Base-by-base conservation (phyloP, 768 basidiomycete species). In the Trametes cingulata region DNA sequence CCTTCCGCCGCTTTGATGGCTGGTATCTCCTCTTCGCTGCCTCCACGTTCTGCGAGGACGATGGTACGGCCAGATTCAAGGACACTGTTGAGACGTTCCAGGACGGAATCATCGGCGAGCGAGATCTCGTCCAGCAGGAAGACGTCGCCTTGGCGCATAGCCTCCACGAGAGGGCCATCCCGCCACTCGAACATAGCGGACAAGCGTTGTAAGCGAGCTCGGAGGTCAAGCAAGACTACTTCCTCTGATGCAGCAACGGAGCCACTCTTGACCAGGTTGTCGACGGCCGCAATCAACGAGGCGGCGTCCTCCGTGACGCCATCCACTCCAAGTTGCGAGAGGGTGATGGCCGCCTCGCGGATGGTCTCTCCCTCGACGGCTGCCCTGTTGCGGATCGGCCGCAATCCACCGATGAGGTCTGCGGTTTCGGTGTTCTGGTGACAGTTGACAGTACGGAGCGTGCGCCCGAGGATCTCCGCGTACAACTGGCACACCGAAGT, bases 361-460 rank as follows among this genome's bases (percentile, higher is more conserved):
- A 78, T 55, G 10, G 82, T 72, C 33, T 85, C 82, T 1, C 78
- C 78, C 64, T 85, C 82, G 12, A 79, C 58, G 5, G 83, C 73
- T 19, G 77, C 76, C 20, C 91, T 85, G 73, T 92, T 93, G 29
- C 96, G 86, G 12, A 93, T 77, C 6, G 96, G 96, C 35, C 96
- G 84, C 65, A 97, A 82, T 37, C 94, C 92, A 19, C 97, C 97
- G 51, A 98, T 92, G 22, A 99, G 78, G 71, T 99, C 97, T 12
- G 95, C 93, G 0, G 96, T 97, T 76, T 99, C 97, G 25, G 95
- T 98, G 69, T 97, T 98, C 73, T 97, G 95, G 71, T 99, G 97
- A 68, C 97, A 98, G 65, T 93, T 98, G 63, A 99, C 82, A 4
- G 85, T 79, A 65, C 88, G 77, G 25, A 99, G 77, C 36, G 72